These are phyloP conservation scores for Tripterygium wilfordii DNA, from an alignment of 177 flowering plant genomes.

Conservation along the genomic window DNA sequence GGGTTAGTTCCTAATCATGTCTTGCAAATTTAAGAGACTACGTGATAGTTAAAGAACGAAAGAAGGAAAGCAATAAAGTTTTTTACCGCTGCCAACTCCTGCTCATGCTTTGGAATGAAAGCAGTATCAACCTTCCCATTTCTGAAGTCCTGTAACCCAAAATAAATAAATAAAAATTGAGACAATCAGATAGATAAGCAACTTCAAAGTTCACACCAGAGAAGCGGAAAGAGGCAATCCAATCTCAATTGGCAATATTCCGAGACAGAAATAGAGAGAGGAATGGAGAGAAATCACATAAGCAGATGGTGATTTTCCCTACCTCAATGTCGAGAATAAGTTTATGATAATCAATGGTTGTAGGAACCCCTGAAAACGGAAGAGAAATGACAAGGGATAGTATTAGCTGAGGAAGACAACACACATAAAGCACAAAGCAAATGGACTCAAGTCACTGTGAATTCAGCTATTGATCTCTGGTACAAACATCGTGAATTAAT, in stretches of 20 bases:
- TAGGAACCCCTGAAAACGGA: constrained; percentile 73
- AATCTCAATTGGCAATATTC: too few species aligned
- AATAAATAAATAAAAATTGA: not conserved
- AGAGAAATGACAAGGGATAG: not conserved
- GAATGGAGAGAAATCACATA: not conserved
- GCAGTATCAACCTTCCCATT: constrained; percentile 95
- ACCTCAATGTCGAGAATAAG: constrained; percentile 96
- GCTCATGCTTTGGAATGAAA: constrained; percentile 91
- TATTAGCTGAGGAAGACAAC: not conserved
- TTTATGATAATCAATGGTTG: constrained; percentile 95
- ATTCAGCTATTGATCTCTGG: too few species aligned
- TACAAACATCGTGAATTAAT: too few species aligned
- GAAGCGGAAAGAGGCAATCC: too few species aligned
- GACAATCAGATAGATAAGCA: not conserved
- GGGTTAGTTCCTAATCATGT: not conserved
- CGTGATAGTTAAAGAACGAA: not conserved
- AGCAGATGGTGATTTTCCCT: not conserved
- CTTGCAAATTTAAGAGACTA: not conserved
- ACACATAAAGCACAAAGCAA: not conserved
- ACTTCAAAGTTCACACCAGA: too few species aligned
- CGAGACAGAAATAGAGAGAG: too few species aligned
- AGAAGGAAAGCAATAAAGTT: not conserved
- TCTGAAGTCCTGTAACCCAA: constrained; percentile 68
- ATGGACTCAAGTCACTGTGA: too few species aligned
- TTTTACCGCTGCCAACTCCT: constrained; percentile 73